Conservation (phyloP, 2,329 filamentous ascomycete species). For the Venturiaceae sp. region DNA sequence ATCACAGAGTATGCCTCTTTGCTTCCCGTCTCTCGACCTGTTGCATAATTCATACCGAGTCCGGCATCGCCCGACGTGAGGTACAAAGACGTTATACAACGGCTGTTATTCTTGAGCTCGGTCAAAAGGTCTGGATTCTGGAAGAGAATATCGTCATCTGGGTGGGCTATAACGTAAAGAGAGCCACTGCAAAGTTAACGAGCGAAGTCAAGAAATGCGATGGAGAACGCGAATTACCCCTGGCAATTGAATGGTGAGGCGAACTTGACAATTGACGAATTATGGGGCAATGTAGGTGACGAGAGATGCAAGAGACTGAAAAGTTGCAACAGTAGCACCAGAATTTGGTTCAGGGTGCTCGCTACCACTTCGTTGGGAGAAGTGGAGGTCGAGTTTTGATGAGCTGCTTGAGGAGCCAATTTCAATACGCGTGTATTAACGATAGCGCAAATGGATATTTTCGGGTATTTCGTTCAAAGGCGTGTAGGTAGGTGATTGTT, state of each 20-base stretch:
- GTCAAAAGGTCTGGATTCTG: conserved; percentile 20
- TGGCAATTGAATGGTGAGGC: neutral
- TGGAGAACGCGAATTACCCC: neutral
- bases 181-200: conserved; percentile 13
- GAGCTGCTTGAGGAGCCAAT: neutral
- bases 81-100: conserved; percentile 17
- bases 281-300: neutral
- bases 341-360: neutral
- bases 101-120: conserved; percentile 17
- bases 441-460: too few relatives aligned
- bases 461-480: too few relatives aligned
- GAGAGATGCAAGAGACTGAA: neutral
- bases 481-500: too few relatives aligned
- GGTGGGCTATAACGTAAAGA: conserved; percentile 19
- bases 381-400: neutral
- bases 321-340: neutral
- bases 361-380: neutral
- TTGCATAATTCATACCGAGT: conserved; percentile 11
- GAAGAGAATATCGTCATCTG: conserved; percentile 18
- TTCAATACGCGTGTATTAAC: too few relatives aligned
- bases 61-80: conserved; percentile 19
- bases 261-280: neutral
- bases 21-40: conserved; percentile 15
- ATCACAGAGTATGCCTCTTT: conserved; percentile 17
- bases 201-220: neutral